phyloP scores from a whole-genome alignment of 768 basidiomycete species.

The Hortiboletus flavorubellus region DNA sequence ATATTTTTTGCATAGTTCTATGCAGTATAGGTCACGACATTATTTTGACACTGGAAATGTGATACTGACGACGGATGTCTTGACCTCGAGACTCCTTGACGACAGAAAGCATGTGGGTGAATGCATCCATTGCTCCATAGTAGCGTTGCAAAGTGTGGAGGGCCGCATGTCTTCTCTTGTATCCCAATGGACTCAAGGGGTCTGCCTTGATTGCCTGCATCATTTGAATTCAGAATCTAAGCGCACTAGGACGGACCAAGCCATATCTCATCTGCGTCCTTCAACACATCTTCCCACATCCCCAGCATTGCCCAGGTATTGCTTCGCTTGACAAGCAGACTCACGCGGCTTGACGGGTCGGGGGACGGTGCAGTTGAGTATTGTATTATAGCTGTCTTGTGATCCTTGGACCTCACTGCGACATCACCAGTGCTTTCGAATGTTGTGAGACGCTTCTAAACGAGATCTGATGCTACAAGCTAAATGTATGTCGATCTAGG shows the following conservation, averaged over 20 bases:
- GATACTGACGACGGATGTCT: neutral
- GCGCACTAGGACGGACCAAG: too few species aligned
- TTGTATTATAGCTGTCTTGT: neutral
- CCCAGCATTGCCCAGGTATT: neutral
- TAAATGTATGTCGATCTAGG: too few species aligned
- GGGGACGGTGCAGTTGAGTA: slow-evolving; percentile 6
- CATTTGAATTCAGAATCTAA: neutral
- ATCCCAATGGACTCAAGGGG: neutral
- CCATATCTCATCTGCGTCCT: slow-evolving; percentile 10
- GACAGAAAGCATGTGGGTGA: slow-evolving; percentile 2
- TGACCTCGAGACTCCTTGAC: neutral
- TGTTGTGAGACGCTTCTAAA: neutral
- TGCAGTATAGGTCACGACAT: neutral
- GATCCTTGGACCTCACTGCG: neutral
- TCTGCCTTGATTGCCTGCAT: neutral
- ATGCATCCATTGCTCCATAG: neutral
- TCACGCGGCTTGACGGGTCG: too few species aligned
- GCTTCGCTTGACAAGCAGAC: slow-evolving; percentile 10
- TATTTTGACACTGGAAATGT: accelerated
- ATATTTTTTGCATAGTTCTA: neutral
- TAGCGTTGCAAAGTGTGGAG: neutral
- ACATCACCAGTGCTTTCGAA: neutral
- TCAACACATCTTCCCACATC: slow-evolving; percentile 7
- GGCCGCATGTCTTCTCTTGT: slow-evolving; percentile 1
- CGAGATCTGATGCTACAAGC: too few species aligned